Evolutionary conservation across 371 early-diverging fungal species (phyloP).

Genomic region (Mortierella sp.): DNA sequence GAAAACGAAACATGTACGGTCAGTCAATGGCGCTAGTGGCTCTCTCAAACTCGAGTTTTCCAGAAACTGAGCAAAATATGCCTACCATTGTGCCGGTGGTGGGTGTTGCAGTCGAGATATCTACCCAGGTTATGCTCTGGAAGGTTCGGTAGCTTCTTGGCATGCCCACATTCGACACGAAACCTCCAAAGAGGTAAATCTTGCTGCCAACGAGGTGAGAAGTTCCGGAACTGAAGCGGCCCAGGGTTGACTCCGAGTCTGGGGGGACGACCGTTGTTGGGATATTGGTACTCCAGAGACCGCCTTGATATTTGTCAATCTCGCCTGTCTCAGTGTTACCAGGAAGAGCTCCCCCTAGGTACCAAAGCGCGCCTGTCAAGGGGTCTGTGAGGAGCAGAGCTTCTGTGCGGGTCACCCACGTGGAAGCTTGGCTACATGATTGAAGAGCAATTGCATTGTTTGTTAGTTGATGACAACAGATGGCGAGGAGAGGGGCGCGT

Average conservation of each 20-base stretch:
- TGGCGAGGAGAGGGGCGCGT: background rate
- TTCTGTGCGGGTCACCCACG: constrained; percentile 26
- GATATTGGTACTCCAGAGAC: constrained; percentile 37
- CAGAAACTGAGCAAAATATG: too few species aligned
- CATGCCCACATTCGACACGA: background rate
- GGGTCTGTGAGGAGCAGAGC: constrained; percentile 35
- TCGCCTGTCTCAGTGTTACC: constrained; percentile 12
- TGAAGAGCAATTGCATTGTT: background rate
- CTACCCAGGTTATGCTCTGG: constrained; percentile 31
- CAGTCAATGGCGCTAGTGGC: background rate
- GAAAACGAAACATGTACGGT: background rate
- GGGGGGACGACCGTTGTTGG: background rate
- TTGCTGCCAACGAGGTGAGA: constrained; percentile 19
- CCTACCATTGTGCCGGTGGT: constrained; percentile 36
- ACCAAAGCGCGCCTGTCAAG: constrained; percentile 27
- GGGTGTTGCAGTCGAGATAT: constrained; percentile 22
- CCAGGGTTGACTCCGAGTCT: constrained; percentile 4
- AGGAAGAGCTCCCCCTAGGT: constrained; percentile 19
- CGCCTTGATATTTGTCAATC: constrained; percentile 25
- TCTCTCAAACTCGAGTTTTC: background rate
- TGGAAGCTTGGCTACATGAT: constrained; percentile 21
- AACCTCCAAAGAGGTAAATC: constrained; percentile 48
- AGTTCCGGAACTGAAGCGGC: constrained; percentile 29
- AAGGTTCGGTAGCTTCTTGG: constrained; percentile 25
- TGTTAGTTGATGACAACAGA: background rate